Evolutionary conservation across 1,284 basidiomycete species (phyloP).

Genomic region (Rhodofomes roseus): DNA sequence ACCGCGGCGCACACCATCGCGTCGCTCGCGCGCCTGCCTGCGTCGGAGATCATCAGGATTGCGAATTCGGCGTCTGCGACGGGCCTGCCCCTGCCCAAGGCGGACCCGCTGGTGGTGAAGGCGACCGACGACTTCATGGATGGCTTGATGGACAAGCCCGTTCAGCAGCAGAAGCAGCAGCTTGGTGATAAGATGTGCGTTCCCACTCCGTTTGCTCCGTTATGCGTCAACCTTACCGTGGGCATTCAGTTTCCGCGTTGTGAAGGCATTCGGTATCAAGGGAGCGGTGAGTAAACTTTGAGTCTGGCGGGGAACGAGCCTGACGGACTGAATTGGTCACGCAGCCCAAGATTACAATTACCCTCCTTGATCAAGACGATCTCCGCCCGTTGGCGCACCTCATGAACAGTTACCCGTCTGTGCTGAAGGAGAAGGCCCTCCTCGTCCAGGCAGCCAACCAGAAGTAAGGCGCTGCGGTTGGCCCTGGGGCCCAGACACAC

Average conservation of each 20-base stretch:
- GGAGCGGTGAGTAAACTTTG: conserved; percentile 54
- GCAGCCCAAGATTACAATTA: conserved; percentile 79
- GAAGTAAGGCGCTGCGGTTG: conserved; percentile 18
- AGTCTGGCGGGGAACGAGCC: not conserved
- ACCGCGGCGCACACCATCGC: conserved; percentile 36
- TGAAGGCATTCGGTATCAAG: conserved; percentile 79
- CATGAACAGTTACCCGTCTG: conserved; percentile 81
- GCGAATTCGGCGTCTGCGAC: conserved; percentile 51
- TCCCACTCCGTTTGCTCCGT: not conserved
- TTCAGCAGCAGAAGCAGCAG: conserved; percentile 75
- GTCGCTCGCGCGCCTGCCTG: conserved; percentile 62
- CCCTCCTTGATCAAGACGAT: conserved; percentile 81
- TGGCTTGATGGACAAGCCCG: conserved; percentile 55
- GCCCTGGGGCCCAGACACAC: not conserved
- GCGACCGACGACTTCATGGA: conserved; percentile 81
- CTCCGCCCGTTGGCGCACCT: conserved; percentile 78
- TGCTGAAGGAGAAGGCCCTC: conserved; percentile 74
- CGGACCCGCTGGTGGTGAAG: conserved; percentile 63
- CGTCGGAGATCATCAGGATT: conserved; percentile 65
- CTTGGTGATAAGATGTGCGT: conserved; percentile 77
- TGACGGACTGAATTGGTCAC: conserved; percentile 1
- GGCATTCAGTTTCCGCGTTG: conserved; percentile 59
- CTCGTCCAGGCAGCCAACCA: conserved; percentile 33
- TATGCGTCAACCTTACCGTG: conserved; percentile 2
- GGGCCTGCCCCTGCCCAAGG: conserved; percentile 64